Base-by-base conservation (phyloP, 352 stramenopile genomes). In the Peronospora destructor region DNA sequence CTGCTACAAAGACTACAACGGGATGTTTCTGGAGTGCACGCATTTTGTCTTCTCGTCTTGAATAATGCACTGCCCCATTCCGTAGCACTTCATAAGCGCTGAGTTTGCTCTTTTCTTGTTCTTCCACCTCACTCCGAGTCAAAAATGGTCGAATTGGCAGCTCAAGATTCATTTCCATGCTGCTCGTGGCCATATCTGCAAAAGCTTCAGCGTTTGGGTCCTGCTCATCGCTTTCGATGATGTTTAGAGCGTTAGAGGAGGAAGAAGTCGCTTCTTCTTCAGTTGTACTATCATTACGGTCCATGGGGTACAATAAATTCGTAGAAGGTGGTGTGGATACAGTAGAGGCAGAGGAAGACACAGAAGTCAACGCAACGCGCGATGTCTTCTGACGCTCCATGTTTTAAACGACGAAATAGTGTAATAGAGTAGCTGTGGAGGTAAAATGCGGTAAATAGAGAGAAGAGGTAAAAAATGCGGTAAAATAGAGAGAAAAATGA, bases 31-130 rank as follows among this genome's bases (percentile, higher is more conserved):
- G 69, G 0, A 91, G 58, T 21, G 64, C 66, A 12, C 45, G 54
- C n/a, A 84, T 63, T 58, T 89, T 91, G 29, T 87, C 73, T 33
- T 87, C 75, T 12, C 66, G 59, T 10, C 76, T 61, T 7, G 66
- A 77, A 29, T 79, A 79, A 39, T 78, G 66, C 8, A 73, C 68
- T 1, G 49, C 46, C 4, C 59, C 59, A 5, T 60, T 61, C 2
- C 30, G 45, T 23, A 63, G 48, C 7, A 39, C 41, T 13, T 73
- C 65, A 32, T 74, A 72, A 8, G 65, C 65, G 21, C 64, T 78
- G 11, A 32, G 35, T 16, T 35, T 49, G 1, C 23, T 43, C 32
- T 44, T 6, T 4, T 45, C 10, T 10, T 4, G 26, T 19, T 35
- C n/a, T 12, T 32, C 13, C 49, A 2, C 8, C 6, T 23, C 19